Evolutionary conservation across 495 filamentous ascomycete genomes (phyloP).

Genomic region (Corynascus novoguineensis): DNA sequence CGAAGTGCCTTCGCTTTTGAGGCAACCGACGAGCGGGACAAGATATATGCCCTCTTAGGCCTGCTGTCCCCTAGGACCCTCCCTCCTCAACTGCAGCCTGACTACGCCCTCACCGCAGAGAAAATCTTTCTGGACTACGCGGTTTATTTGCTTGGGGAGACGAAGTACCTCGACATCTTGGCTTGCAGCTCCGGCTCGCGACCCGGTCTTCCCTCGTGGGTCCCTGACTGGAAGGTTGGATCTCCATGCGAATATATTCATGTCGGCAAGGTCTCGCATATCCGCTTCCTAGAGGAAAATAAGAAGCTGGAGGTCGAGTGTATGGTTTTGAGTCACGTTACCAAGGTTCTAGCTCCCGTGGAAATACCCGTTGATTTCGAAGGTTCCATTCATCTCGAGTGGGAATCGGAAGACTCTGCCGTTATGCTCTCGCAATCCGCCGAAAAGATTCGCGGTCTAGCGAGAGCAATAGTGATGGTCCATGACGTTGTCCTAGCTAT

Average conservation of each 20-base stretch:
- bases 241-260: background rate
- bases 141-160: background rate
- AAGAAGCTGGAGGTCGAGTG: background rate
- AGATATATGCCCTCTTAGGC: background rate
- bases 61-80: background rate
- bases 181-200: background rate
- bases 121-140: background rate
- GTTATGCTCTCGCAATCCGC: background rate
- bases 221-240: background rate
- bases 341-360: background rate
- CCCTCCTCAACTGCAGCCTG: background rate
- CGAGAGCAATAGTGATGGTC: background rate
- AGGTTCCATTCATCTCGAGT: background rate
- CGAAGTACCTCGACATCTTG: background rate
- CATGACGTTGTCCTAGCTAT: background rate
- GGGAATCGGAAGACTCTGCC: background rate
- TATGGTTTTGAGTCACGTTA: background rate
- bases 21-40: background rate
- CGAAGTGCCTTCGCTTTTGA: background rate
- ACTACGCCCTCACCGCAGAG: background rate
- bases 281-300: background rate
- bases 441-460: background rate
- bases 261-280: background rate
- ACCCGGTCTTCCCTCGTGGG: background rate
- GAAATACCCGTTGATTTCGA: background rate